Conservation (phyloP, 1,284 basidiomycete genomes). For the Exobasidium rhododendri region DNA sequence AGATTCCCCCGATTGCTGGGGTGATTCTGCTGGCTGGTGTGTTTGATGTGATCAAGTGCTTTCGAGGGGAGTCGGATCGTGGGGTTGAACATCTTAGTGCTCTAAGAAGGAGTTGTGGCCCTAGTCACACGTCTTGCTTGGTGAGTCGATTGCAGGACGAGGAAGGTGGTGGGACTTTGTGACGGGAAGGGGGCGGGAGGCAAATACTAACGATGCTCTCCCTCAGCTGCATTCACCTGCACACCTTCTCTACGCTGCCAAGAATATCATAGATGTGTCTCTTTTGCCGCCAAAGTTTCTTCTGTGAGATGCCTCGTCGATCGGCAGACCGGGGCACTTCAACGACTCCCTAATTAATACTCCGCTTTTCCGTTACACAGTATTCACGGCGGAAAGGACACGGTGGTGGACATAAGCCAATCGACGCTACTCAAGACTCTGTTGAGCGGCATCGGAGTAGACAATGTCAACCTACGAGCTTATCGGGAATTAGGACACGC, state of each 20-base stretch:
- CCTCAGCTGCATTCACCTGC: slow-evolving; percentile 52
- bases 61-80: slow-evolving; percentile 49
- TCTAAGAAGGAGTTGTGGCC: slow-evolving; percentile 54
- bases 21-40: slow-evolving; percentile 55
- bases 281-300: slow-evolving; percentile 54
- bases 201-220: neutral
- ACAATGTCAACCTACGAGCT: slow-evolving; percentile 51
- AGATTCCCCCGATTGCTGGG: slow-evolving; percentile 52
- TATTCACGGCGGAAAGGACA: slow-evolving; percentile 56
- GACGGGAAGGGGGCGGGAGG: too few species aligned
- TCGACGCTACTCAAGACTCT: slow-evolving; percentile 55
- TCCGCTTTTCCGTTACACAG: too few species aligned
- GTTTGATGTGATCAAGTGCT: slow-evolving; percentile 57
- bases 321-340: too few species aligned
- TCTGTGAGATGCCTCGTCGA: too few species aligned
- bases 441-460: slow-evolving; percentile 55
- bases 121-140: slow-evolving; percentile 55
- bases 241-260: slow-evolving; percentile 56
- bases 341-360: too few species aligned
- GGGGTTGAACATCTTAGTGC: slow-evolving; percentile 56
- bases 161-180: too few species aligned
- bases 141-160: slow-evolving; percentile 1
- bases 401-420: slow-evolving; percentile 54
- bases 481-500: slow-evolving; percentile 54
- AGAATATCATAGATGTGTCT: slow-evolving; percentile 53